Conservation (phyloP, 805 yeast species). For the Candida krabiensis region DNA sequence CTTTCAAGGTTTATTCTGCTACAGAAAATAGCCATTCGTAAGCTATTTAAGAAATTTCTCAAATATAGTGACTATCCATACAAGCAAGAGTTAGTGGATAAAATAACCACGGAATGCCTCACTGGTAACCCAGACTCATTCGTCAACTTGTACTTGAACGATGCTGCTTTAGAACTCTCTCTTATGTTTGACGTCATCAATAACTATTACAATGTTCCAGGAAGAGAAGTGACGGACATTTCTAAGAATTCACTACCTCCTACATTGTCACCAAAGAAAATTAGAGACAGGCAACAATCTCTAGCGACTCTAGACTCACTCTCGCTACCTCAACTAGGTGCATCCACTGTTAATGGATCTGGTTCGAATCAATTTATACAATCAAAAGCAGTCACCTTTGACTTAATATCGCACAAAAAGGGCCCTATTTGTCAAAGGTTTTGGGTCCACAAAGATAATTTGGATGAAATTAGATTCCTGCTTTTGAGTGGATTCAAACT, state of each 20-base stretch:
- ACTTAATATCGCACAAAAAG: conserved; percentile 34
- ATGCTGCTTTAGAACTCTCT: conserved; percentile 60
- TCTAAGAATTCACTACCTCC: background rate
- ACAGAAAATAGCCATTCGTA: conserved; percentile 72
- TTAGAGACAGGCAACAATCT: conserved; percentile 10
- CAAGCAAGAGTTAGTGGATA: conserved; percentile 34
- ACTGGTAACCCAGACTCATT: conserved; percentile 52
- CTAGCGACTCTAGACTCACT: conserved; percentile 26
- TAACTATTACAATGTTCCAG: conserved; percentile 17
- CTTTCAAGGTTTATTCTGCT: conserved; percentile 68
- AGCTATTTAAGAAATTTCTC: conserved; percentile 68
- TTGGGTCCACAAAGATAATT: conserved; percentile 61
- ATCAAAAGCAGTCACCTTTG: conserved; percentile 35
- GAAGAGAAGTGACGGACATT: background rate
- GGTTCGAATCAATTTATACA: conserved; percentile 11
- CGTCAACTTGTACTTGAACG: conserved; percentile 57
- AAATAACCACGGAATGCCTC: conserved; percentile 29
- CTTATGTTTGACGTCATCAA: conserved; percentile 49
- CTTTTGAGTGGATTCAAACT: conserved; percentile 44
- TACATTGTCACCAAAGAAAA: background rate
- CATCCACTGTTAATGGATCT: conserved; percentile 2
- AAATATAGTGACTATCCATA: conserved; percentile 41
- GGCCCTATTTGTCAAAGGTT: conserved; percentile 39
- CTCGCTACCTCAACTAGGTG: conserved; percentile 12
- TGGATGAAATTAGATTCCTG: conserved; percentile 51